Evolutionary conservation across 108 stramenopile genomes (phyloP).

Genomic region (Conticribra guillardii): DNA sequence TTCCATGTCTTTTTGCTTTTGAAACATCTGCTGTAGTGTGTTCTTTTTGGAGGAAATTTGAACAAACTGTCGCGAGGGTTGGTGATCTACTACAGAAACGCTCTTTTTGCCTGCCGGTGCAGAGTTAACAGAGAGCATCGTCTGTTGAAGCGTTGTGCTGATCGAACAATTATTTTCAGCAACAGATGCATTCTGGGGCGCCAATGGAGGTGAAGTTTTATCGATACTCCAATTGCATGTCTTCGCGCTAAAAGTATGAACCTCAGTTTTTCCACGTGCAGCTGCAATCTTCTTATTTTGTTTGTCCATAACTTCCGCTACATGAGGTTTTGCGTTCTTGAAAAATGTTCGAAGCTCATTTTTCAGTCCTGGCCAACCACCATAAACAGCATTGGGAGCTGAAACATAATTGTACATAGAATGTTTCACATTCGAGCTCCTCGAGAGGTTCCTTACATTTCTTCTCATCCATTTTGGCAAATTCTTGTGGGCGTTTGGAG

Average conservation of each 20-base stretch:
- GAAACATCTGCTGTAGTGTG: conserved; percentile 29
- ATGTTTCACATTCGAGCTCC: conserved; percentile 20
- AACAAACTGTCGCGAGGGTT: too few species aligned
- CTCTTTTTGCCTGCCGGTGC: too few species aligned
- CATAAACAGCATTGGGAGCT: conserved; percentile 32
- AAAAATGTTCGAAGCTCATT: conserved; percentile 62
- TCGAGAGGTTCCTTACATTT: conserved; percentile 62
- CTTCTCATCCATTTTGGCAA: conserved; percentile 84
- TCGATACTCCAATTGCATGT: too few species aligned
- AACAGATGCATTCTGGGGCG: too few species aligned
- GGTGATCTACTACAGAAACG: too few species aligned
- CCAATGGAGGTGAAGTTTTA: too few species aligned
- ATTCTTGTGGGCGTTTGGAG: conserved; percentile 56
- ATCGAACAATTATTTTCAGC: too few species aligned
- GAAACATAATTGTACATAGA: conserved; percentile 36
- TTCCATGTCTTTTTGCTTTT: conserved; percentile 1
- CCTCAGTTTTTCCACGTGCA: conserved; percentile 9
- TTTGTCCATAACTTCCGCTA: conserved; percentile 36
- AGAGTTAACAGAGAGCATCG: too few species aligned
- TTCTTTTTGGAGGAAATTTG: too few species aligned
- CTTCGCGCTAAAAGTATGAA: too few species aligned
- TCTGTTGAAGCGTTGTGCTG: too few species aligned
- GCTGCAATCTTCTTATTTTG: conserved; percentile 22
- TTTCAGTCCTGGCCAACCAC: conserved; percentile 50
- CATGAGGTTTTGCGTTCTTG: conserved; percentile 47